Evolutionary conservation across 495 filamentous ascomycete species (phyloP), one percentile per base, ranked within the genome.

Genomic region (Thermothielavioides terrestris): DNA sequence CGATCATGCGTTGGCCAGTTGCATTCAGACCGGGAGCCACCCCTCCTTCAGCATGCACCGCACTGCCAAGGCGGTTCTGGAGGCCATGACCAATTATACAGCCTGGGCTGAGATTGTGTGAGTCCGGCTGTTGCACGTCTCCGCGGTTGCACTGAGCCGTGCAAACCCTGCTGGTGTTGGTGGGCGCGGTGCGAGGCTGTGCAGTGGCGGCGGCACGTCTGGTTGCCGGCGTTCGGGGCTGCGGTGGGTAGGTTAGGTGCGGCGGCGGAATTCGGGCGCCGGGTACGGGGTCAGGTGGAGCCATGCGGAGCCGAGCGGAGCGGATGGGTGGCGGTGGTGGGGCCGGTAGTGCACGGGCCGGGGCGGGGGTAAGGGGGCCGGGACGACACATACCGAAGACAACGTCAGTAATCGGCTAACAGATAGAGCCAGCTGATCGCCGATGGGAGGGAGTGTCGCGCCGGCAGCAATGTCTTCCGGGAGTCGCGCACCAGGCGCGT

Each of bases 51-150:
- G n/a, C n/a, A n/a, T n/a, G n/a, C n/a, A n/a, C n/a, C n/a, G n/a
- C n/a, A n/a, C n/a, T n/a, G n/a, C n/a, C n/a, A n/a, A n/a, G n/a
- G n/a, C n/a, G n/a, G n/a, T n/a, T n/a, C n/a, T n/a, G n/a, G n/a
- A n/a, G n/a, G n/a, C n/a, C n/a, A n/a, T n/a, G n/a, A n/a, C n/a
- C n/a, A n/a, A n/a, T n/a, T n/a, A n/a, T n/a, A n/a, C n/a, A n/a
- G n/a, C n/a, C n/a, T n/a, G n/a, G n/a, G n/a, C n/a, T n/a, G n/a
- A n/a, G n/a, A n/a, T n/a, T n/a, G n/a, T n/a, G n/a, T n/a, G n/a
- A n/a, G n/a, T n/a, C n/a, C 71, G 14, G 49, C 54, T 0, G 73
- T 76, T 83, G 80, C 48, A 84, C 75, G 48, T 83, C 78, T 15
- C 68, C 46, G 4, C 75, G 20, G 37, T 36, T 12, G 28, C 44